These are phyloP conservation scores for Rhodamnia rubescens DNA, from an alignment of 345 rosid genomes.

Conservation along the genomic window DNA sequence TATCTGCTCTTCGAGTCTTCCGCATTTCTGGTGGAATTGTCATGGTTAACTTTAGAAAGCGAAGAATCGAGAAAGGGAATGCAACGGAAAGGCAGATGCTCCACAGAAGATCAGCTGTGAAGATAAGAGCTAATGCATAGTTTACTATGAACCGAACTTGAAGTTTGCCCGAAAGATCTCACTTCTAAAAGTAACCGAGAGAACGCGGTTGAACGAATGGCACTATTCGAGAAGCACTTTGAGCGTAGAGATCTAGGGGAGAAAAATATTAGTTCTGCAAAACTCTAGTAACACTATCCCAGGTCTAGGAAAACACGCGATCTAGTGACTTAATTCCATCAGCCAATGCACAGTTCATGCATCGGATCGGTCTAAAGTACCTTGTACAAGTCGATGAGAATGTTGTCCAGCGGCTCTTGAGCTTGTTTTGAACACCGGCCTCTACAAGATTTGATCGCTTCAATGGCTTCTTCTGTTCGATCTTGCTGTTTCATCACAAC, in stretches of 20 bases:
- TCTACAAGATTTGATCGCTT: constrained; percentile 68
- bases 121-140: background rate
- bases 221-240: background rate
- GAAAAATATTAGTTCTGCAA: background rate
- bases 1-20: constrained; percentile 76
- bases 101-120: background rate
- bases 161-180: background rate
- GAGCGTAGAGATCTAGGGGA: background rate
- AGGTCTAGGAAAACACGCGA: background rate
- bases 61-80: background rate
- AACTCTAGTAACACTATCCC: background rate
- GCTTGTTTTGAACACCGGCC: constrained; percentile 71
- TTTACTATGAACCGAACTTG: background rate
- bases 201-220: background rate
- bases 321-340: background rate
- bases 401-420: constrained; percentile 88
- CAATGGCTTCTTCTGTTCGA: constrained; percentile 74
- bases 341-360: background rate
- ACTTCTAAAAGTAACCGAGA: background rate
- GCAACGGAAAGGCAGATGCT: background rate
- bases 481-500: constrained; percentile 74
- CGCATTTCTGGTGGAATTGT: constrained; percentile 56
- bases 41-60: background rate
- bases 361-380: constrained; percentile 12
- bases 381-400: constrained; percentile 92